Percentiles rank a stretch among this genome's conserved stretches.
Evolutionary conservation across 768 basidiomycete genomes (phyloP).

Genomic region (Sistotremastrum niveocremeum): DNA sequence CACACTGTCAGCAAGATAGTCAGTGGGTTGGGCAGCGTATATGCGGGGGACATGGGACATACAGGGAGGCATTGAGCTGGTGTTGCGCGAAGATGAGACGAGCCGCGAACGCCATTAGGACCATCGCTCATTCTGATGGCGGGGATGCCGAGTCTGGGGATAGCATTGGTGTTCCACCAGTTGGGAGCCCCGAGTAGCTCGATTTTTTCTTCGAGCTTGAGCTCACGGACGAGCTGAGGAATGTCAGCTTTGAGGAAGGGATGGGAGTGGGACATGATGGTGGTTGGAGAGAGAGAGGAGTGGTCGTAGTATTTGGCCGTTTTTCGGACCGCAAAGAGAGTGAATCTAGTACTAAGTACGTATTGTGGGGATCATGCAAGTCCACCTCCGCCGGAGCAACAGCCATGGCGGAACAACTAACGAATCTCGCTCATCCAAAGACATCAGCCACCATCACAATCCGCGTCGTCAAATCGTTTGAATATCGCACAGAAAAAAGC

Average conservation of each 20-base stretch:
- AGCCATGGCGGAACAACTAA: slow-evolving; percentile 18
- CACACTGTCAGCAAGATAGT: slow-evolving; percentile 29
- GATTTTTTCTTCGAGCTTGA: slow-evolving; percentile 52
- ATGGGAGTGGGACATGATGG: slow-evolving; percentile 18
- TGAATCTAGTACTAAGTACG: no score
- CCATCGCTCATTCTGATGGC: slow-evolving; percentile 61
- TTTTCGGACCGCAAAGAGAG: no score
- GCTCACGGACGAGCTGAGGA: slow-evolving; percentile 33
- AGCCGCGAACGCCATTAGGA: slow-evolving; percentile 60
- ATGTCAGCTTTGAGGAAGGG: slow-evolving; percentile 40
- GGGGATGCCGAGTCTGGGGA: slow-evolving; percentile 48
- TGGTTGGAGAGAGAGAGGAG: slow-evolving; percentile 5
- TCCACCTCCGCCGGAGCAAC: no score
- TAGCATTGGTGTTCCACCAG: slow-evolving; percentile 55
- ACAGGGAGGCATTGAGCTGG: slow-evolving; percentile 57
- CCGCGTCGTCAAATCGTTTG: slow-evolving; percentile 90
- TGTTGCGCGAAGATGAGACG: slow-evolving; percentile 47
- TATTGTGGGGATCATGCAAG: no score
- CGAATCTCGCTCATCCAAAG: slow-evolving; percentile 52
- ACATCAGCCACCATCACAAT: slow-evolving; percentile 79
- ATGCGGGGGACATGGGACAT: slow-evolving; percentile 7
- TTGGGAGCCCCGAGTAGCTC: slow-evolving; percentile 48
- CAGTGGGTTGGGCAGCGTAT: background rate
- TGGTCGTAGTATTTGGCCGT: no score
- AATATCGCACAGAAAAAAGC: slow-evolving; percentile 78